Conservation (phyloP, 176 grass and related monocot species). For the Lolium perenne region DNA sequence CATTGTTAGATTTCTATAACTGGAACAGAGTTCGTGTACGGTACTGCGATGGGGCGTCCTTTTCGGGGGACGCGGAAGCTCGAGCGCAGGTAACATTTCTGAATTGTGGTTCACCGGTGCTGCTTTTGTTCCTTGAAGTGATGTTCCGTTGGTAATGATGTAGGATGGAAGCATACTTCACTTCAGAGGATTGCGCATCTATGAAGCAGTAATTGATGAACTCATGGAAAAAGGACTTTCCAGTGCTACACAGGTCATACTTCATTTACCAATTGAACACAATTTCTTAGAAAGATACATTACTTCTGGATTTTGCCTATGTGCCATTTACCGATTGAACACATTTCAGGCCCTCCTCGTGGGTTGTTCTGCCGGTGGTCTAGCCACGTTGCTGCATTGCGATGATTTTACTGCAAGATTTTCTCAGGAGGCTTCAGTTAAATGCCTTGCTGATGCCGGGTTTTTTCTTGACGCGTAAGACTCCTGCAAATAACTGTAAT, state of each 20-base stretch:
- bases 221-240: neutral
- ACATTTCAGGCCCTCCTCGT: conserved; percentile 67
- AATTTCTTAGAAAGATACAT: neutral
- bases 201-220: too few relatives aligned
- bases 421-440: conserved; percentile 47
- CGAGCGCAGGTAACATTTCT: neutral
- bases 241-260: conserved; percentile 66
- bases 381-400: conserved; percentile 73
- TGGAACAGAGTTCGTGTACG: neutral
- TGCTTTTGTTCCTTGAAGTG: neutral
- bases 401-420: conserved; percentile 63
- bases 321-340: neutral
- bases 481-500: neutral
- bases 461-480: conserved; percentile 75
- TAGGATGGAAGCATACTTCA: too few relatives aligned
- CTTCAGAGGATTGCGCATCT: too few relatives aligned
- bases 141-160: neutral
- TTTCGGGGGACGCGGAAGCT: neutral
- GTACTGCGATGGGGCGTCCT: neutral
- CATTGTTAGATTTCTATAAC: conserved; percentile 17
- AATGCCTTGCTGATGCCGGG: conserved; percentile 43
- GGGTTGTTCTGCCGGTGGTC: conserved; percentile 83
- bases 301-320: too few relatives aligned
- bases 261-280: neutral
- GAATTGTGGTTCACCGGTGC: neutral